Evolutionary conservation across 1,284 basidiomycete genomes (phyloP).

Genomic region (Ustilago xerochloae): DNA sequence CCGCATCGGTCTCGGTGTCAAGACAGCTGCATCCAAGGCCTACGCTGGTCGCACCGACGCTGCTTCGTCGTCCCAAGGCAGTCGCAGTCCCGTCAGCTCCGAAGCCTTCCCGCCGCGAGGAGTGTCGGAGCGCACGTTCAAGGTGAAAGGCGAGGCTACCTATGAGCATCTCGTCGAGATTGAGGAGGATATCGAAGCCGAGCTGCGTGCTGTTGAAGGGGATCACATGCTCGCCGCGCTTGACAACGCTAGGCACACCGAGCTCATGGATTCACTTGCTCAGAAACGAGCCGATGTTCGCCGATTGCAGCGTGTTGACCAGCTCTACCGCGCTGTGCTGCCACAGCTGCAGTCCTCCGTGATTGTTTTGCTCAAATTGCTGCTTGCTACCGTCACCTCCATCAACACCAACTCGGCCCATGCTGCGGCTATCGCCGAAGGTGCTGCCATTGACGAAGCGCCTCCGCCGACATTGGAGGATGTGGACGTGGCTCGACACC

Average conservation of each 20-base stretch:
- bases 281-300: conserved; percentile 61
- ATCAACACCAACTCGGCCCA: conserved; percentile 63
- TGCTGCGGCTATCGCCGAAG: conserved; percentile 62
- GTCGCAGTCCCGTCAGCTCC: conserved; percentile 54
- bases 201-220: conserved; percentile 45
- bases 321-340: conserved; percentile 58
- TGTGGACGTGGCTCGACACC: conserved; percentile 91
- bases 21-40: conserved; percentile 17
- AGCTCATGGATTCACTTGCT: conserved; percentile 35
- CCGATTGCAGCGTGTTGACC: conserved; percentile 60
- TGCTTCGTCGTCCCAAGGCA: conserved; percentile 53
- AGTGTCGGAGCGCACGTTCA: conserved; percentile 36
- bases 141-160: conserved; percentile 57
- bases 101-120: conserved; percentile 39
- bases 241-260: conserved; percentile 54
- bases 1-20: conserved; percentile 49
- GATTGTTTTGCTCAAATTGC: conserved; percentile 66
- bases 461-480: conserved; percentile 89
- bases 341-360: conserved; percentile 63
- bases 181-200: conserved; percentile 55
- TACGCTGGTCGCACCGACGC: conserved; percentile 40
- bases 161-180: conserved; percentile 60
- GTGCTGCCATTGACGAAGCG: conserved; percentile 67
- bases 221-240: conserved; percentile 62
- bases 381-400: conserved; percentile 65